phyloP scores from a whole-genome alignment of 805 yeast genomes.

The Sugiyamaella floridensis region DNA sequence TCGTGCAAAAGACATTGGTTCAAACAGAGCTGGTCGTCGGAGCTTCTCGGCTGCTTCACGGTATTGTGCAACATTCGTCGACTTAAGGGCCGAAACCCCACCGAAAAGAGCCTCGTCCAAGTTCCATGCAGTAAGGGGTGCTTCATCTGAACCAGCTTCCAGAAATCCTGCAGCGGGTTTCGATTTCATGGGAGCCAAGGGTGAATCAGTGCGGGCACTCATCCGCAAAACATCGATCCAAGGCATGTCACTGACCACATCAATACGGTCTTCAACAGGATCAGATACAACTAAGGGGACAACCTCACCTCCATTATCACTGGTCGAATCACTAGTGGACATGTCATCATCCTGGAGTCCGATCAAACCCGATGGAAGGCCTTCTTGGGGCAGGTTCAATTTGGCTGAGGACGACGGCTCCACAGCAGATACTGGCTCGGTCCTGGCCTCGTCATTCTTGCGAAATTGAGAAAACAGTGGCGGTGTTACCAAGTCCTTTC shows the following conservation, averaged over 20 bases:
- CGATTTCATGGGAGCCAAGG: slow-evolving; percentile 10
- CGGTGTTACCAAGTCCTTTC: not conserved
- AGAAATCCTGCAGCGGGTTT: not conserved
- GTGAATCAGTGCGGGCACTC: slow-evolving; percentile 28
- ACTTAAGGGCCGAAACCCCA: slow-evolving; percentile 19
- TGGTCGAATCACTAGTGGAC: not conserved
- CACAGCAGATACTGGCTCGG: no score
- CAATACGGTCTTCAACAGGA: not conserved
- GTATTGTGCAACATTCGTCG: slow-evolving; percentile 10
- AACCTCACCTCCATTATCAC: not conserved
- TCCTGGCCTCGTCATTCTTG: not conserved
- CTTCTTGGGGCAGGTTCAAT: no score
- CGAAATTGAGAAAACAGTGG: not conserved
- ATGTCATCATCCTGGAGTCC: slow-evolving; percentile 2
- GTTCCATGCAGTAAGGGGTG: slow-evolving; percentile 22
- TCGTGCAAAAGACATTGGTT: slow-evolving; percentile 8
- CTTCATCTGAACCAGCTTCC: not conserved
- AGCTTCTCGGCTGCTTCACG: slow-evolving; percentile 12
- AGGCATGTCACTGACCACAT: not conserved
- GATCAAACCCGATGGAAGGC: not conserved
- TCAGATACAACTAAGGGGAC: not conserved
- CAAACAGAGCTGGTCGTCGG: slow-evolving; percentile 11
- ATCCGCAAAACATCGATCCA: slow-evolving; percentile 61
- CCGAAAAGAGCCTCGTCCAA: slow-evolving; percentile 46
- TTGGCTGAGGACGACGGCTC: no score